Conservation (phyloP, 306 rosid species). For the Pueraria montana region DNA sequence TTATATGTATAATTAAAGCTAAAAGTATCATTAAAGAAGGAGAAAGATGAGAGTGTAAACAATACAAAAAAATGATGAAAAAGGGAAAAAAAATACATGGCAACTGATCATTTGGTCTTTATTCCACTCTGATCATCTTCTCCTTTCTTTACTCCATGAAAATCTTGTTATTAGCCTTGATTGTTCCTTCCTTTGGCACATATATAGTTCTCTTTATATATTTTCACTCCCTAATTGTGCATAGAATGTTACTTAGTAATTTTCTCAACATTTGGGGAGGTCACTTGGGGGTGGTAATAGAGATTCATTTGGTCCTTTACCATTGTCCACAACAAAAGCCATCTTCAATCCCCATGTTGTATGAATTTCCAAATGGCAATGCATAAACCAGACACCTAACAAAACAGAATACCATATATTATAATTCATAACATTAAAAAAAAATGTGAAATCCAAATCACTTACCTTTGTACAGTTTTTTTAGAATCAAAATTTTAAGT, state of each 20-base stretch:
- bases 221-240: neutral
- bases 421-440: neutral
- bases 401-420: neutral
- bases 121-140: neutral
- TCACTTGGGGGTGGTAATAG: constrained; percentile 80
- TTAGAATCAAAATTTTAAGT: no score
- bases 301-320: constrained; percentile 76
- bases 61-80: neutral
- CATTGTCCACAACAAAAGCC: constrained; percentile 91
- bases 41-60: constrained; percentile 30
- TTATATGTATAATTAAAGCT: constrained; percentile 32
- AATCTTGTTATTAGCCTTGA: constrained; percentile 27
- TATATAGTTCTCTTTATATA: neutral
- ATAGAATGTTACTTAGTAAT: neutral
- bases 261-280: constrained; percentile 72
- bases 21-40: constrained; percentile 37
- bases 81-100: constrained; percentile 1
- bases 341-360: constrained; percentile 93
- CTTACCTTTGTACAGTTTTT: no score
- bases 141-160: constrained; percentile 6
- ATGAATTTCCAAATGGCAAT: constrained; percentile 73
- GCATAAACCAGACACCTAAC: constrained; percentile 89
- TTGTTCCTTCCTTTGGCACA: constrained; percentile 16
- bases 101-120: constrained; percentile 33
- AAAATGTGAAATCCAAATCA: no score